A percentile compares a stretch with the other conserved stretches of the same genome.
phyloP scores from a whole-genome alignment of 2,329 filamentous ascomycete species.

The Colletotrichum paranaense region DNA sequence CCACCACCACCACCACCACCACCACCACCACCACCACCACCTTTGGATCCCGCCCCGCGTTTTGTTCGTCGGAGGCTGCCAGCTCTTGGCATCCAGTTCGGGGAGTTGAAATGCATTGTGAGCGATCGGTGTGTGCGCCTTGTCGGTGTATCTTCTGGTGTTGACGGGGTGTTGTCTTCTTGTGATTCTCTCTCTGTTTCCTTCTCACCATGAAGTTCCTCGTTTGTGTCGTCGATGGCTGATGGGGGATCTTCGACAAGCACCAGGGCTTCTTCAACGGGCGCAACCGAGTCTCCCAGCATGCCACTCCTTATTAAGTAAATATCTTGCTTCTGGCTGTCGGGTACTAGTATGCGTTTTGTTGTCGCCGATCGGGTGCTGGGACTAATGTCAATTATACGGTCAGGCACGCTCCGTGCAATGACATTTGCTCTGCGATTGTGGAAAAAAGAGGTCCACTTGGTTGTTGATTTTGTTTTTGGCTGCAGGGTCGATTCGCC shows the following conservation, averaged over 20 bases:
- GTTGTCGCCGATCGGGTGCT: slow-evolving; percentile 33
- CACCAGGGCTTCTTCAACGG: slow-evolving; percentile 13
- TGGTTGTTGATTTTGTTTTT: slow-evolving; percentile 38
- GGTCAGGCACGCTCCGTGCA: slow-evolving; percentile 42
- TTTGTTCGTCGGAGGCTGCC: slow-evolving; percentile 69
- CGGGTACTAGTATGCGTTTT: slow-evolving; percentile 42
- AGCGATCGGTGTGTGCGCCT: slow-evolving; percentile 63
- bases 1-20: slow-evolving; percentile 50
- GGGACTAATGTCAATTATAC: slow-evolving; percentile 44
- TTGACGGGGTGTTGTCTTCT: slow-evolving; percentile 34
- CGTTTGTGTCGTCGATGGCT: slow-evolving; percentile 4
- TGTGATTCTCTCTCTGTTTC: slow-evolving; percentile 2
- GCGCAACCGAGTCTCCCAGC: slow-evolving; percentile 23
- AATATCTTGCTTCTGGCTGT: slow-evolving; percentile 44
- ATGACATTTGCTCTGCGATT: slow-evolving; percentile 46
- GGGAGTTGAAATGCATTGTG: slow-evolving; percentile 70
- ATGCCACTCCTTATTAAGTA: slow-evolving; percentile 32
- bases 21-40: slow-evolving; percentile 50
- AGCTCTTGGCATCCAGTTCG: slow-evolving; percentile 66
- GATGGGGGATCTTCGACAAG: neutral
- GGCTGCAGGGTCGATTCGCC: slow-evolving; percentile 3
- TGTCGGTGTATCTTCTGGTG: slow-evolving; percentile 53
- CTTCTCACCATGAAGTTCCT: neutral
- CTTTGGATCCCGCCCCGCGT: slow-evolving; percentile 55
- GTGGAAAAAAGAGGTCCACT: slow-evolving; percentile 71